These are phyloP conservation scores for Candida ipomoeae DNA, from an alignment of 805 yeast genomes.

Conservation along the genomic window DNA sequence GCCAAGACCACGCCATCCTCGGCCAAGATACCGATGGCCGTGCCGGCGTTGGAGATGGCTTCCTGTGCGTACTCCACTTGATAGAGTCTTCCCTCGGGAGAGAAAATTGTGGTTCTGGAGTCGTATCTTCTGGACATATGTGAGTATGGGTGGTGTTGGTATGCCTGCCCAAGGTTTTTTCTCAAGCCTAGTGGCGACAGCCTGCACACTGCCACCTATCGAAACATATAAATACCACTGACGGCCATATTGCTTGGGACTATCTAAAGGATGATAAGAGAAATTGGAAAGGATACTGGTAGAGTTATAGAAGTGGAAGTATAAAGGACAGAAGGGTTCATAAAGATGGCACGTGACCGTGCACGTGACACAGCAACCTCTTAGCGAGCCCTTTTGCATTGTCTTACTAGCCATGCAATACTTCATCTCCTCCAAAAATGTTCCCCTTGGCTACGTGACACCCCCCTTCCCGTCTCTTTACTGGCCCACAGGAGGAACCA, in stretches of 20 bases:
- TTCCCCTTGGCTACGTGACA: slow-evolving; percentile 76
- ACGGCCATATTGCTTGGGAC: background rate
- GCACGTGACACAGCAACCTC: background rate
- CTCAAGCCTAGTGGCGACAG: slow-evolving; percentile 10
- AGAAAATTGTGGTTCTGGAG: slow-evolving; percentile 95
- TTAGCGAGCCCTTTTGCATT: background rate
- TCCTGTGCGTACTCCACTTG: slow-evolving; percentile 97
- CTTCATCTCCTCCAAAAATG: slow-evolving; percentile 43
- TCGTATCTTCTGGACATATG: slow-evolving; percentile 96
- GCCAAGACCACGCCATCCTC: slow-evolving; percentile 90
- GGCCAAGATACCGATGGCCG: slow-evolving; percentile 74
- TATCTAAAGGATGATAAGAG: no score
- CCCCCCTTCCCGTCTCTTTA: slow-evolving; percentile 79
- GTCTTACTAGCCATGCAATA: slow-evolving; percentile 17
- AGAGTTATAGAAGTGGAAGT: no score
- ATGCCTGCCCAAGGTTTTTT: background rate
- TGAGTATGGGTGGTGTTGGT: background rate
- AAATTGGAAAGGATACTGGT: no score
- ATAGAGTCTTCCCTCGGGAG: slow-evolving; percentile 97
- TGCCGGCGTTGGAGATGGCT: slow-evolving; percentile 79
- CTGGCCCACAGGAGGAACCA: slow-evolving; percentile 56
- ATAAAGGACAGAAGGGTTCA: no score
- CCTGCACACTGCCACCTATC: background rate
- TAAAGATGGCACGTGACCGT: background rate
- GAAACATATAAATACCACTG: background rate